Evolutionary conservation across 768 basidiomycete species (phyloP).

Genomic region (Mycena filopes): DNA sequence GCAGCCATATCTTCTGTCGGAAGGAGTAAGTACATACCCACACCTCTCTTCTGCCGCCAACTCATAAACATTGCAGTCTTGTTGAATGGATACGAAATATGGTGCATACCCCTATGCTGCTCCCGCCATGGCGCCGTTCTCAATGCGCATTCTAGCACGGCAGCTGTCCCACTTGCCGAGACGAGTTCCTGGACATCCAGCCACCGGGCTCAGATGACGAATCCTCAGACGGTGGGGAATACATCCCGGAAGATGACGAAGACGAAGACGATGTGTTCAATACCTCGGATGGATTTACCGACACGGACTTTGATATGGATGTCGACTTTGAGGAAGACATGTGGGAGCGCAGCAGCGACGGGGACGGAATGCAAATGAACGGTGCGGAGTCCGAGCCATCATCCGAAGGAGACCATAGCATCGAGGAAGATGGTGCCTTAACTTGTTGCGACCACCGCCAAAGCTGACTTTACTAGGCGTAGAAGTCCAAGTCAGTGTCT

Average conservation of each 20-base stretch:
- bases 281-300: slow-evolving; percentile 48
- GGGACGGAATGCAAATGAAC: slow-evolving; percentile 31
- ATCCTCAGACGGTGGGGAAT: slow-evolving; percentile 75
- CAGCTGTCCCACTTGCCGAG: slow-evolving; percentile 75
- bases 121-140: background rate
- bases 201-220: slow-evolving; percentile 69
- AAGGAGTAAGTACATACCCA: slow-evolving; percentile 60
- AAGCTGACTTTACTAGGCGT: slow-evolving; percentile 7
- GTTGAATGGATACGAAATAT: slow-evolving; percentile 72
- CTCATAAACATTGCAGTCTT: slow-evolving; percentile 51
- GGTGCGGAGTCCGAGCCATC: slow-evolving; percentile 16
- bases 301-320: slow-evolving; percentile 55
- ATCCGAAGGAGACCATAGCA: slow-evolving; percentile 35
- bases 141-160: slow-evolving; percentile 61
- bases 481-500: slow-evolving; percentile 21
- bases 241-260: slow-evolving; percentile 64
- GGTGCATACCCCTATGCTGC: slow-evolving; percentile 50
- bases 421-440: slow-evolving; percentile 25
- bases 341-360: slow-evolving; percentile 37
- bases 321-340: slow-evolving; percentile 34
- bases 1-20: slow-evolving; percentile 76
- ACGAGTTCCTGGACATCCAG: slow-evolving; percentile 64
- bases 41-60: slow-evolving; percentile 14
- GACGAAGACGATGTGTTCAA: slow-evolving; percentile 54
- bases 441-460: background rate